Percentiles rank a stretch among this genome's conserved stretches.
Conservation (phyloP, 192 early-diverging fungal species). For the Gamsiella multidivaricata region DNA sequence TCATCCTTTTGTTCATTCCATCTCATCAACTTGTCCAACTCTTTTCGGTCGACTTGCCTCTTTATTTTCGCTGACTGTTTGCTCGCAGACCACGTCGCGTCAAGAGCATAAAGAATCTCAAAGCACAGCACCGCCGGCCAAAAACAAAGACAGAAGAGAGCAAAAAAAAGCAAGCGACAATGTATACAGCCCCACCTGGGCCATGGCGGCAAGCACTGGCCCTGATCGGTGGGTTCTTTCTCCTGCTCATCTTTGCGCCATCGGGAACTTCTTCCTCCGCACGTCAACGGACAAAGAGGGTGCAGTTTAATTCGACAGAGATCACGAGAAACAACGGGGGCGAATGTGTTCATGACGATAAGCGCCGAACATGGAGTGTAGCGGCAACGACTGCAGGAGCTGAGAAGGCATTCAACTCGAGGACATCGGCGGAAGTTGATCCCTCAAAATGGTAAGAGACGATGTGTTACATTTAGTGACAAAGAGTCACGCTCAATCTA, state of each 20-base stretch:
- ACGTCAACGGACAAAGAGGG: background rate
- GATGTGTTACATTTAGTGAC: background rate
- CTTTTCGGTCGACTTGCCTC: too few species aligned
- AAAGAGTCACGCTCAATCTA: too few species aligned
- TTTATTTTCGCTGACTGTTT: too few species aligned
- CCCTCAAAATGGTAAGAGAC: constrained; percentile 6
- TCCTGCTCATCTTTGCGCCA: constrained; percentile 5
- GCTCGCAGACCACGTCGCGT: too few species aligned
- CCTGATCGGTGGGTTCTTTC: background rate
- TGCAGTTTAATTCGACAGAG: too few species aligned
- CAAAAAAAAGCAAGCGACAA: background rate
- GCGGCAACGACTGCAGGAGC: background rate
- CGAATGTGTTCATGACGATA: background rate
- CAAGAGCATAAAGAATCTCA: too few species aligned
- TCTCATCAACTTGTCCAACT: too few species aligned
- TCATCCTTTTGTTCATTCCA: too few species aligned
- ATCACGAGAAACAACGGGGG: background rate
- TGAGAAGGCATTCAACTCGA: background rate
- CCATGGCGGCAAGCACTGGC: constrained; percentile 10
- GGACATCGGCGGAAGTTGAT: background rate
- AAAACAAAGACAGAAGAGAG: background rate
- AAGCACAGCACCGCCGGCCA: too few species aligned
- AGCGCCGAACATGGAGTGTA: background rate
- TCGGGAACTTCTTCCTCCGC: background rate
- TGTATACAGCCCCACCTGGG: constrained; percentile 7